These are phyloP conservation scores for Lactarius evosmus DNA, from an alignment of 768 basidiomycete genomes.

Conservation along the genomic window DNA sequence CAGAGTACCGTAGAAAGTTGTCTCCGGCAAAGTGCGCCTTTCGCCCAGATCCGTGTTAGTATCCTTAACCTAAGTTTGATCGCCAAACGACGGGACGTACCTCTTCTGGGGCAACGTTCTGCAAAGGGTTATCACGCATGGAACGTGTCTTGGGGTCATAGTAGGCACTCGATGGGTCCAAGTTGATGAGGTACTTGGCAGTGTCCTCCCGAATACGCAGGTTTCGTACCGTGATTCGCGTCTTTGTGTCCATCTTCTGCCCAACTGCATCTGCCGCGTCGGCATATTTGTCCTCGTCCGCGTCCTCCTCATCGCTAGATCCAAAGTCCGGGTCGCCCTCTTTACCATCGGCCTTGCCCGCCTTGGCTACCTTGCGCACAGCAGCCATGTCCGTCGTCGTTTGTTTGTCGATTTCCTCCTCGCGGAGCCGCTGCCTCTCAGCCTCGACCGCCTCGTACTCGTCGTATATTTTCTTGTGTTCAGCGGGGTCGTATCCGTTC, in stretches of 20 bases:
- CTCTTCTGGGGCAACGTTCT: conserved; percentile 79
- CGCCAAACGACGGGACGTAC: conserved; percentile 44
- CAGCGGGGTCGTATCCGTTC: conserved; percentile 94
- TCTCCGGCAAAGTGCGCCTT: conserved; percentile 96
- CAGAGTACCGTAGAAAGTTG: conserved; percentile 89
- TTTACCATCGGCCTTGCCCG: conserved; percentile 69
- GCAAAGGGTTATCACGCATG: conserved; percentile 94
- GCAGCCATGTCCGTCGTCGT: conserved; percentile 89
- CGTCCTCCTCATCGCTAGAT: conserved; percentile 92
- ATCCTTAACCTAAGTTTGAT: neutral
- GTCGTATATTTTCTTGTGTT: conserved; percentile 84
- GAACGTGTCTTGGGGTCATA: conserved; percentile 99
- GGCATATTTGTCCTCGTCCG: conserved; percentile 97
- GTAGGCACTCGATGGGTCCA: conserved; percentile 94
- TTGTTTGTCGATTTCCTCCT: conserved; percentile 98
- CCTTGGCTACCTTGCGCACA: conserved; percentile 93
- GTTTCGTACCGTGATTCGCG: conserved; percentile 96
- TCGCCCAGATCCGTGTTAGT: conserved; percentile 4
- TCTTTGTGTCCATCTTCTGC: conserved; percentile 97
- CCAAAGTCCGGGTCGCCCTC: conserved; percentile 88
- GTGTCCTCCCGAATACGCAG: conserved; percentile 98
- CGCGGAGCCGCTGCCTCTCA: conserved; percentile 83
- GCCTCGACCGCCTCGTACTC: conserved; percentile 93
- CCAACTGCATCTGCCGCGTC: conserved; percentile 97
- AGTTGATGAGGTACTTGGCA: conserved; percentile 95